Percentiles rank a stretch among this genome's conserved stretches.
Evolutionary conservation across 768 basidiomycete genomes (phyloP).

Genomic region (Fomitopsis serialis): DNA sequence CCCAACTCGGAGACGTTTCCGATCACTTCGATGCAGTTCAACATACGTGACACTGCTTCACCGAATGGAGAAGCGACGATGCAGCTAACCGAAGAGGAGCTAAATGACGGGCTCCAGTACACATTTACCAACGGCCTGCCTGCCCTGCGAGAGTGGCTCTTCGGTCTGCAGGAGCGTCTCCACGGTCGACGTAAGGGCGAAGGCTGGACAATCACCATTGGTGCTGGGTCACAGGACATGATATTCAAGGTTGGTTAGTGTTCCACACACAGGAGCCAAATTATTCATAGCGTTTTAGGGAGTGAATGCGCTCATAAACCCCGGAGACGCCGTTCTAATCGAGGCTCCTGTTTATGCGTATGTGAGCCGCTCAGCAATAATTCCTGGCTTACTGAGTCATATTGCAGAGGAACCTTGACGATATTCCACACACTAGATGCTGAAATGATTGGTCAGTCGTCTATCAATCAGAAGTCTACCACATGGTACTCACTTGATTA

Average conservation of each 20-base stretch:
- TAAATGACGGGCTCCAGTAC: conserved; percentile 72
- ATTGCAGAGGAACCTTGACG: conserved; percentile 57
- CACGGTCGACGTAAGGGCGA: conserved; percentile 56
- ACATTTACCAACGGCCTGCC: conserved; percentile 65
- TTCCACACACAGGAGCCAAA: background rate
- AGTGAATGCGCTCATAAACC: conserved; percentile 63
- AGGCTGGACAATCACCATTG: conserved; percentile 75
- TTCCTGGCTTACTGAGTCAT: background rate
- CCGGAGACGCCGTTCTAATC: conserved; percentile 75
- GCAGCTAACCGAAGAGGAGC: conserved; percentile 50
- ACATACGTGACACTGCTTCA: conserved; percentile 41
- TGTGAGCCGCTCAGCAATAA: conserved; percentile 6
- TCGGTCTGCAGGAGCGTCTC: conserved; percentile 59
- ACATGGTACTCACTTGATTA: conserved; percentile 21
- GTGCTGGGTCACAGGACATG: conserved; percentile 84
- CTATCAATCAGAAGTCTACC: background rate
- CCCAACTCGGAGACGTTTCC: conserved; percentile 91
- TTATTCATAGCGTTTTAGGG: conserved; percentile 39
- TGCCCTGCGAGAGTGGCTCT: conserved; percentile 62
- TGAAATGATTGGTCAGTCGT: conserved; percentile 49
- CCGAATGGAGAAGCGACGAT: conserved; percentile 43
- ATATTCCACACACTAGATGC: conserved; percentile 52
- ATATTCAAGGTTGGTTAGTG: conserved; percentile 65
- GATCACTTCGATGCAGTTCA: conserved; percentile 74
- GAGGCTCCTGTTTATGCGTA: conserved; percentile 81